Evolutionary conservation across 2,329 filamentous ascomycete genomes (phyloP), one percentile per base, ranked within the genome.

Genomic region (Fusarium verticillioides): DNA sequence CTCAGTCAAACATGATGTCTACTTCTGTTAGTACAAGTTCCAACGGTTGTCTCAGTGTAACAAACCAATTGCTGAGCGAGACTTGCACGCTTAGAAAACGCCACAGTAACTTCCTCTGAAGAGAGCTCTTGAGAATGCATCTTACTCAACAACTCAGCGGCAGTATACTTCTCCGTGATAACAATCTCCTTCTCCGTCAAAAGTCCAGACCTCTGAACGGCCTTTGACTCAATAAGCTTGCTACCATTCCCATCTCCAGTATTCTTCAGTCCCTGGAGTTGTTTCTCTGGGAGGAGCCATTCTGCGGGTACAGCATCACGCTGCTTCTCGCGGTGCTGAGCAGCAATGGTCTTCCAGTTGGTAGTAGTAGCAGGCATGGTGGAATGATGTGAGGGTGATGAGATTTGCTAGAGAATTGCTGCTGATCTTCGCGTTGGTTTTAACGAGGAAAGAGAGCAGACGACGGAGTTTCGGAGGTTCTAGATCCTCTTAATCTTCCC

Each of bases 1-100:
- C 42, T 77, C 75, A 1, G 75, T 77, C 40, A 77, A 32, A 11
- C 73, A 77, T 1, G 66, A 68, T 12, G 73, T 77, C 75, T 77
- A 2, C 1, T 1, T 7, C 4, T 8, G 30, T 73, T 23, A 73
- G 50, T 5, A 0, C 19, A 11, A 2, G 5, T 39, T 5, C 4
- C 9, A 3, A 10, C 3, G 0, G 4, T 2, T 6, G 2, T 15
- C 16, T n/a, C 4, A 4, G 13, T 2, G 3, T 3, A 1, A 40
- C 69, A 2, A 6, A 77, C 75, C 36, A 75, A 32, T 53, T 77
- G 75, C 9, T 77, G 75, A 10, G 75, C 75, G 13, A 77, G 63
- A 32, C 68, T 66, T 9, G 75, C 75, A 12, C 75, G 70, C 52
- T 77, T 77, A 15, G 63, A 70, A n/a, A 75, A 77, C 1, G 75